Evolutionary conservation across 2,329 filamentous ascomycete species (phyloP), one percentile per base, ranked within the genome.

Genomic region (Calonectria fujianensis): DNA sequence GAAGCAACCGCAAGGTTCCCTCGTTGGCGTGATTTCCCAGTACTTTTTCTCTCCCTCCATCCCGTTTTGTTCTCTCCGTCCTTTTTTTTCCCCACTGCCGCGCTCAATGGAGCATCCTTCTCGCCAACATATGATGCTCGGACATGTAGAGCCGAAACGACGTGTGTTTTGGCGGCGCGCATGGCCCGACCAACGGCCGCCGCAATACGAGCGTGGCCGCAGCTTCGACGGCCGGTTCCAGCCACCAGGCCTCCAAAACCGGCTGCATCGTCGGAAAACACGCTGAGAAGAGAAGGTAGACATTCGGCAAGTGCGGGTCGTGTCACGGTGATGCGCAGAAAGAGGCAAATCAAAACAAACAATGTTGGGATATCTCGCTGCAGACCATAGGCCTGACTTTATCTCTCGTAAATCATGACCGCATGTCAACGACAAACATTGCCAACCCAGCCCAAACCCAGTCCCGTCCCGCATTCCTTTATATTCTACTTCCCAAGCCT

Each of bases 361-460:
- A 70, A 71, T 57, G 72, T 75, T 71, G 77, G 67, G 67, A 81
- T 81, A 81, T 81, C 77, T 78, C 74, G 74, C 77, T 78, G 72
- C 76, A 75, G 76, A 76, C 72, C 64, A 70, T 41, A 67, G 52
- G 69, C 76, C 75, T 71, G 68, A 70, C 75, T 74, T 80, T 81
- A 81, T 81, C 78, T 76, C 79, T 81, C 79, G 78, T 81, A 78
- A 81, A 70, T 81, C 79, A 78, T 81, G 61, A 79, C 75, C 79
- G 71, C 79, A 74, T 81, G 73, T 70, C 76, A 79, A 75, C 71
- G 61, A 74, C 61, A 81, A 70, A 51, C 39, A 75, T 66, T 70
- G 77, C 65, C 72, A 79, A 69, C 78, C 74, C 76, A 68, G 31
- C 57, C 78, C 63, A 41, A 68, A 76, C 73, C 71, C 37, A 69